Evolutionary conservation across 192 early-diverging fungal genomes (phyloP).

Genomic region (Entomortierella beljakovae): DNA sequence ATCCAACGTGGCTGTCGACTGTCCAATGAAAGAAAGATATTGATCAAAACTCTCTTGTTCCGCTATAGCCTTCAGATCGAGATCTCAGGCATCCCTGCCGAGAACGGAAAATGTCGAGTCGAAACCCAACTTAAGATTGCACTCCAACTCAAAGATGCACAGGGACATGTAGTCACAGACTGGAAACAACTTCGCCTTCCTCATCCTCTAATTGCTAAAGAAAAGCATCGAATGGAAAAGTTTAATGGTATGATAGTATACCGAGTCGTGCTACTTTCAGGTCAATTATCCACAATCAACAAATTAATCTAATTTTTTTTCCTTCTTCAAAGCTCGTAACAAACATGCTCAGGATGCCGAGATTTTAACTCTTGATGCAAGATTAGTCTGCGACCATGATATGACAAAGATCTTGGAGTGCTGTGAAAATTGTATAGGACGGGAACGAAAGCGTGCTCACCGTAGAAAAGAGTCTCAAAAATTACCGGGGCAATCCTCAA

Average conservation of each 20-base stretch:
- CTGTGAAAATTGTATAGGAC: conserved; percentile 52
- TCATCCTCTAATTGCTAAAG: conserved; percentile 74
- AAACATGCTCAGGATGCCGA: conserved; percentile 40
- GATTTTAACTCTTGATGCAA: conserved; percentile 39
- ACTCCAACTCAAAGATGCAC: conserved; percentile 68
- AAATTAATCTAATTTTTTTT: too few species aligned
- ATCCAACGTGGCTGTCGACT: neutral
- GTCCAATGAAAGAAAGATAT: too few species aligned
- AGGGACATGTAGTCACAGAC: conserved; percentile 68
- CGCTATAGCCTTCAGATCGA: conserved; percentile 44
- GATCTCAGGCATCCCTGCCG: conserved; percentile 55
- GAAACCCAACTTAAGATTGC: conserved; percentile 89
- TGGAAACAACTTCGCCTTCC: conserved; percentile 84
- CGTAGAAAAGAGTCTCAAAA: conserved; percentile 49
- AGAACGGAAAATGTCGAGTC: conserved; percentile 76
- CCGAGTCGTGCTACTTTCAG: neutral
- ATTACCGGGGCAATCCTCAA: conserved; percentile 25
- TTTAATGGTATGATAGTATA: conserved; percentile 47
- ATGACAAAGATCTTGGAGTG: conserved; percentile 46
- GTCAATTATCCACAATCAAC: neutral
- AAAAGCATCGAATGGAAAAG: conserved; percentile 71
- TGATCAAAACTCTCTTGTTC: neutral
- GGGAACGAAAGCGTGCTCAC: conserved; percentile 52
- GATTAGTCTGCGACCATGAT: conserved; percentile 50
- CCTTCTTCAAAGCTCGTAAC: conserved; percentile 17